Evolutionary conservation across 2,329 filamentous ascomycete species (phyloP).

Genomic region (Incumbomyces delicatus): DNA sequence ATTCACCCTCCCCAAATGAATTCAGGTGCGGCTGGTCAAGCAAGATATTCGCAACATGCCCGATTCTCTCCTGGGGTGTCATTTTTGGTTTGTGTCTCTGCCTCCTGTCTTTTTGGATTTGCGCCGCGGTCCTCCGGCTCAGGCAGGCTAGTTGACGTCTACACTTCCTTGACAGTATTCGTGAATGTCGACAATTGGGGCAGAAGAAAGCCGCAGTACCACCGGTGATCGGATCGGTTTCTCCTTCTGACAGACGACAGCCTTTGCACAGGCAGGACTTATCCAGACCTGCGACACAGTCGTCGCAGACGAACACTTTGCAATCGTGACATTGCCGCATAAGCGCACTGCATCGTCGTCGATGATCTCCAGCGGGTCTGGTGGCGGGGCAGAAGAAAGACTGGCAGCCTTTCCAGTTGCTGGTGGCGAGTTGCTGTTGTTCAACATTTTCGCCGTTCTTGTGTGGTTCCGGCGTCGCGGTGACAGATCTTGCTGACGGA

Average conservation of each 20-base stretch:
- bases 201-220: slow-evolving; percentile 17
- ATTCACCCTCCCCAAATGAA: slow-evolving; percentile 1
- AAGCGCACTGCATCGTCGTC: slow-evolving; percentile 34
- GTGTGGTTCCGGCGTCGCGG: slow-evolving; percentile 31
- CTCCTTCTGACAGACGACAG: slow-evolving; percentile 11
- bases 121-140: slow-evolving; percentile 9
- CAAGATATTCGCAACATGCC: slow-evolving; percentile 13
- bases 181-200: slow-evolving; percentile 20
- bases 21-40: slow-evolving; percentile 2
- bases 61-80: slow-evolving; percentile 16
- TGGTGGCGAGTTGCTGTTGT: slow-evolving; percentile 12
- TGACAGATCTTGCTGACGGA: slow-evolving; percentile 32
- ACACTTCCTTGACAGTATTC: slow-evolving; percentile 20
- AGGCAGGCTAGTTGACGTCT: slow-evolving; percentile 16
- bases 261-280: slow-evolving; percentile 19
- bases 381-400: slow-evolving; percentile 39
- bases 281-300: slow-evolving; percentile 27
- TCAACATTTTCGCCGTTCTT: slow-evolving; percentile 22
- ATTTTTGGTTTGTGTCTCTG: slow-evolving; percentile 14
- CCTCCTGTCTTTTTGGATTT: slow-evolving; percentile 9
- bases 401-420: slow-evolving; percentile 38
- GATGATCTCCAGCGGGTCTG: slow-evolving; percentile 35
- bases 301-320: slow-evolving; percentile 37
- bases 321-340: slow-evolving; percentile 38
- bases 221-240: slow-evolving; percentile 6